These are phyloP conservation scores for Fusarium pininemorale DNA, from an alignment of 2,329 filamentous ascomycete species.

Conservation along the genomic window DNA sequence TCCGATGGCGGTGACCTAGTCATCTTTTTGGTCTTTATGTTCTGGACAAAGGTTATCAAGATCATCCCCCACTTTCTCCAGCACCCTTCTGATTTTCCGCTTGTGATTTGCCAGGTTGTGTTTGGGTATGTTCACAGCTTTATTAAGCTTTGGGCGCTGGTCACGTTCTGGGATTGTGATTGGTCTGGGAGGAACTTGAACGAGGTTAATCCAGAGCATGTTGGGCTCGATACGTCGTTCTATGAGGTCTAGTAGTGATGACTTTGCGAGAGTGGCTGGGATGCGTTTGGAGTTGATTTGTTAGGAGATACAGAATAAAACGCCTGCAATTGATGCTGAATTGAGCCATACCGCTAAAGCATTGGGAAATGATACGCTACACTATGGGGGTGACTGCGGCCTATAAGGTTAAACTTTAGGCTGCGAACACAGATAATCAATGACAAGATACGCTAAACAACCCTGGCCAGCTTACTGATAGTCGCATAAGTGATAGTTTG, in stretches of 20 bases:
- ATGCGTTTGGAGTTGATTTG: accelerated
- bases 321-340: not conserved
- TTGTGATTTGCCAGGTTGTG: constrained; percentile 58
- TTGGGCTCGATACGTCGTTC: constrained; percentile 20
- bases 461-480: accelerated
- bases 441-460: no score
- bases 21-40: constrained; percentile 54
- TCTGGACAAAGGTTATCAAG: constrained; percentile 67
- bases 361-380: accelerated
- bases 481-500: accelerated
- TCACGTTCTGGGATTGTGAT: constrained; percentile 59
- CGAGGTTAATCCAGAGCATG: constrained; percentile 20
- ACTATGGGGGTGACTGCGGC: no score
- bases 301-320: not conserved
- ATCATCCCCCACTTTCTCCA: constrained; percentile 60
- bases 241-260: not conserved
- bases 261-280: accelerated
- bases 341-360: accelerated
- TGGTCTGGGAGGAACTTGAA: constrained; percentile 50
- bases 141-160: constrained; percentile 64
- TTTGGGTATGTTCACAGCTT: constrained; percentile 68
- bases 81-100: constrained; percentile 60
- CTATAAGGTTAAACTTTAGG: no score
- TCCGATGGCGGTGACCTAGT: not conserved
- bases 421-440: no score